phyloP scores from a whole-genome alignment of 2,329 filamentous ascomycete genomes.

The Mollisiaceae sp. region DNA sequence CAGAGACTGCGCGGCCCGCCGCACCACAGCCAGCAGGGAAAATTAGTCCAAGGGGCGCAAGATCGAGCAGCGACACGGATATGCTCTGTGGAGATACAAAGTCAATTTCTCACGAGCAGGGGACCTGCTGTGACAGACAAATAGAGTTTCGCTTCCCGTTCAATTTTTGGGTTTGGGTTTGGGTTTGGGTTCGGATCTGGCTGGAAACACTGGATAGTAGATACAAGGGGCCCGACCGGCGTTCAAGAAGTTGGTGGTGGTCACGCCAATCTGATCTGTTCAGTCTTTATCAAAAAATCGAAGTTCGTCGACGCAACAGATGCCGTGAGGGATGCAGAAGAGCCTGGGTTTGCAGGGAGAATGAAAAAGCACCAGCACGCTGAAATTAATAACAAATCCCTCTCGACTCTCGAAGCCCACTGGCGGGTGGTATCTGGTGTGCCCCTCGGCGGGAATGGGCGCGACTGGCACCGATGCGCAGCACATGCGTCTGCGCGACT shows the following conservation, averaged over 20 bases:
- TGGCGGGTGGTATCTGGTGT: background rate
- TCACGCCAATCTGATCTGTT: background rate
- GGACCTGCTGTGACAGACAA: background rate
- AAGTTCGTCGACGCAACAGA: no score
- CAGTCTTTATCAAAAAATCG: no score
- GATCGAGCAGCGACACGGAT: background rate
- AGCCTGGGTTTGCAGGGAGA: background rate
- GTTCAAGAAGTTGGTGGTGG: background rate
- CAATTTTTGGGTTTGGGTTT: background rate
- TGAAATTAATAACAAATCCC: background rate
- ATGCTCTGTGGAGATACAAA: background rate
- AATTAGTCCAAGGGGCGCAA: background rate
- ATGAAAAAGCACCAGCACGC: background rate
- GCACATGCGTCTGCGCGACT: background rate
- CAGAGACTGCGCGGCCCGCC: conserved; percentile 1
- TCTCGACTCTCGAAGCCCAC: background rate
- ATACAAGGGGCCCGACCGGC: background rate
- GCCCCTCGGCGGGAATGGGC: conserved; percentile 1
- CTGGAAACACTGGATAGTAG: no score
- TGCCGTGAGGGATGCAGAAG: no score
- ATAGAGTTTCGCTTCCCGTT: conserved; percentile 8
- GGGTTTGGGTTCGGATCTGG: background rate
- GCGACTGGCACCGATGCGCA: background rate
- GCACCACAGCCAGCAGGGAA: background rate
- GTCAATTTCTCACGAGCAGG: background rate